phyloP scores from a whole-genome alignment of 345 rosid species.

The Gossypium bickii region DNA sequence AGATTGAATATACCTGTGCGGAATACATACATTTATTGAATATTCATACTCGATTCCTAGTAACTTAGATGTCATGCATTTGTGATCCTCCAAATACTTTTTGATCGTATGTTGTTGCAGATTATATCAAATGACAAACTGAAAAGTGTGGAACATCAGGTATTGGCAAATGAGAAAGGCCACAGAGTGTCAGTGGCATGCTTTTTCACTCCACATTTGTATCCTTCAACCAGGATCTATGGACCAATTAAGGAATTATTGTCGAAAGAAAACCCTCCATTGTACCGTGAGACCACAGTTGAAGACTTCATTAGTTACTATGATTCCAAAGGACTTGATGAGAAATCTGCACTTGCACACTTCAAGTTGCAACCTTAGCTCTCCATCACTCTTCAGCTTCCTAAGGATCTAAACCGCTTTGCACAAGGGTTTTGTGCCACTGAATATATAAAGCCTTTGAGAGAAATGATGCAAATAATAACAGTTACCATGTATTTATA shows the following conservation, averaged over 20 bases:
- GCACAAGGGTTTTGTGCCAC: no score
- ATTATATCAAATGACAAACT: slow-evolving; percentile 45
- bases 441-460: no score
- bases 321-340: slow-evolving; percentile 15
- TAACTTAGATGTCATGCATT: no score
- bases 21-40: no score
- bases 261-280: slow-evolving; percentile 26
- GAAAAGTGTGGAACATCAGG: slow-evolving; percentile 40
- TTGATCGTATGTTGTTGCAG: slow-evolving; percentile 19
- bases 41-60: no score
- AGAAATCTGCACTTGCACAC: slow-evolving; percentile 11
- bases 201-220: slow-evolving; percentile 17
- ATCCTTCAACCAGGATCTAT: not conserved
- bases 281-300: slow-evolving; percentile 12
- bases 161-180: slow-evolving; percentile 30
- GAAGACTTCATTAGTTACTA: slow-evolving; percentile 20
- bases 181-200: slow-evolving; percentile 42
- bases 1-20: not conserved
- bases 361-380: slow-evolving; percentile 13
- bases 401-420: no score
- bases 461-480: no score
- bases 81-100: not conserved
- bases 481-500: no score
- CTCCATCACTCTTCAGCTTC: no score
- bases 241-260: slow-evolving; percentile 28